phyloP scores from a whole-genome alignment of 2,329 filamentous ascomycete species.

The Claviceps citrina region DNA sequence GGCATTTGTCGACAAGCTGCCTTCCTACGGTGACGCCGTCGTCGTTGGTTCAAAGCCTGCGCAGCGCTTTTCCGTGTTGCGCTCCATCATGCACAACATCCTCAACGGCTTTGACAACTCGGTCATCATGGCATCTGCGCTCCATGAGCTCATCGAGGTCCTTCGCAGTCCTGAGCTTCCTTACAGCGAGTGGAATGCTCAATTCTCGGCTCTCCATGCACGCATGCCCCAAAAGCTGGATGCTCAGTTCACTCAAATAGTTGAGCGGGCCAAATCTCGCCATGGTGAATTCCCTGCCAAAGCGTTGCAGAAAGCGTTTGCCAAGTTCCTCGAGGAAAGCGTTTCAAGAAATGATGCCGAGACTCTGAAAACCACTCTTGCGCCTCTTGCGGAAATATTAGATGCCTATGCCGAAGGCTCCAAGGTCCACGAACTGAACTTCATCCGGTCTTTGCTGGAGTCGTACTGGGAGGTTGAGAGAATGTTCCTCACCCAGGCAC shows the following conservation, averaged over 20 bases:
- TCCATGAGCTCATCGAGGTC: constrained; percentile 82
- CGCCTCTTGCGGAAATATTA: constrained; percentile 64
- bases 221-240: constrained; percentile 95
- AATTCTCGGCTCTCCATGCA: constrained; percentile 91
- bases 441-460: constrained; percentile 66
- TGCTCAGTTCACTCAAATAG: constrained; percentile 61
- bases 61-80: constrained; percentile 67
- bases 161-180: constrained; percentile 80
- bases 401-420: constrained; percentile 71
- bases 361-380: constrained; percentile 55
- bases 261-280: constrained; percentile 67
- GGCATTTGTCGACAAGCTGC: constrained; percentile 81
- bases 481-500: constrained; percentile 73
- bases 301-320: constrained; percentile 65
- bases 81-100: constrained; percentile 71
- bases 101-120: constrained; percentile 93
- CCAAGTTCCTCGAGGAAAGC: constrained; percentile 80
- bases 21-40: constrained; percentile 71
- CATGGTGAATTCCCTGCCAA: constrained; percentile 85
- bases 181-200: constrained; percentile 90
- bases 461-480: constrained; percentile 72
- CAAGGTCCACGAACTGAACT: constrained; percentile 75
- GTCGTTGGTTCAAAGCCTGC: constrained; percentile 82
- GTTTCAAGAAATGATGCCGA: constrained; percentile 57
- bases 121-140: constrained; percentile 75